phyloP scores from a whole-genome alignment of 192 early-diverging fungal genomes.

The Backusella mclennaniae region DNA sequence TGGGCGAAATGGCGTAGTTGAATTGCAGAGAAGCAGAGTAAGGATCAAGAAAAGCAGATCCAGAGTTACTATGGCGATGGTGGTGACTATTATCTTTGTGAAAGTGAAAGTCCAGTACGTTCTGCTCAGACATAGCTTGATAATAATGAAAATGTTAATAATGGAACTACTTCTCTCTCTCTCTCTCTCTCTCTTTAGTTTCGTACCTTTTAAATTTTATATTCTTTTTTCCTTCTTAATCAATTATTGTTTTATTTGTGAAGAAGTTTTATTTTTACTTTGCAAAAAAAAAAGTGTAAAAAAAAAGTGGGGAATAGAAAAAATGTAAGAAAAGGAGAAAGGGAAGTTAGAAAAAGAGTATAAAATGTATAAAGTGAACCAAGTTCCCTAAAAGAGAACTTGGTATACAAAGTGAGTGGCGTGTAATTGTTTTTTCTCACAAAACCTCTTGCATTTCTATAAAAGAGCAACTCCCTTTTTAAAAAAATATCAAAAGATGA shows the following conservation, averaged over 20 bases:
- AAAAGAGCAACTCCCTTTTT: background rate
- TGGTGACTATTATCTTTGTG: conserved; percentile 1
- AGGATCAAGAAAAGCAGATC: conserved; percentile 1
- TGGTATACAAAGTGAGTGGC: conserved; percentile 1
- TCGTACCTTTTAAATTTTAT: background rate
- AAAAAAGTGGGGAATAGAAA: background rate
- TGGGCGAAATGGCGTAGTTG: background rate
- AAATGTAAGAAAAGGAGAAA: background rate
- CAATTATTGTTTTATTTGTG: background rate
- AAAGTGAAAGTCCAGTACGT: background rate
- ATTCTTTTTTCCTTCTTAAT: background rate
- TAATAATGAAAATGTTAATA: background rate
- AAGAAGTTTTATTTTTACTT: background rate
- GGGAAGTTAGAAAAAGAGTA: conserved; percentile 4
- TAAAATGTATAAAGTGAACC: conserved; percentile 3
- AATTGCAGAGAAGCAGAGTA: background rate
- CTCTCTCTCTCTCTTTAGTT: background rate
- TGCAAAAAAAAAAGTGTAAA: background rate
- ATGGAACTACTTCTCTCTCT: background rate
- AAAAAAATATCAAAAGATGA: background rate
- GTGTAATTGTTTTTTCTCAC: conserved; percentile 8
- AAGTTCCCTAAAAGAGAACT: background rate
- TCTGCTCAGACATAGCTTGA: conserved; percentile 11
- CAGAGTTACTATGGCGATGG: background rate
- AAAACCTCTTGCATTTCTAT: conserved; percentile 9